phyloP scores from a whole-genome alignment of 345 rosid species.

The Triadica sebifera region DNA sequence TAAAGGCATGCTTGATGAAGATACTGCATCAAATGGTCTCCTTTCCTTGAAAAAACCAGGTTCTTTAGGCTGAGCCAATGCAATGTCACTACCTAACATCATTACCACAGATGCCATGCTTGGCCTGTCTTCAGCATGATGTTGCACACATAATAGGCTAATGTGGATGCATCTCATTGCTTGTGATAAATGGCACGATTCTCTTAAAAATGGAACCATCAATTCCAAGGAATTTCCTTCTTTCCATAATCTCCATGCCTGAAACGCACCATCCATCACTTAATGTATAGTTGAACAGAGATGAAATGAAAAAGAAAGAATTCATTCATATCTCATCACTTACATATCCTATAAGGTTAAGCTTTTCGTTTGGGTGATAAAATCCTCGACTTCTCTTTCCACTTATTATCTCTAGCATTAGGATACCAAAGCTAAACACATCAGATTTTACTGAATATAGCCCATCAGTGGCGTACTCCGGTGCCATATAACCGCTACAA shows the following conservation, averaged over 20 bases:
- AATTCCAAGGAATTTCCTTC: conserved; percentile 26
- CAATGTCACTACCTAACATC: conserved; percentile 30
- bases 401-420: conserved; percentile 15
- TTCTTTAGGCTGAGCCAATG: conserved; percentile 28
- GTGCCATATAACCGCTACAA: conserved; percentile 22
- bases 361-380: conserved; percentile 4
- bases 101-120: conserved; percentile 37
- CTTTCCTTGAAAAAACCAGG: conserved; percentile 25
- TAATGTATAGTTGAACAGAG: background rate
- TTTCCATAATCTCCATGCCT: conserved; percentile 36
- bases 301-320: background rate
- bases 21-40: background rate
- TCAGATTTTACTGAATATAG: conserved; percentile 21
- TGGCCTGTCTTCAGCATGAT: conserved; percentile 35
- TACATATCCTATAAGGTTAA: conserved; percentile 24
- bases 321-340: background rate
- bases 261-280: background rate
- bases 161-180: conserved; percentile 24
- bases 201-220: conserved; percentile 13
- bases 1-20: background rate
- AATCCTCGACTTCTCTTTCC: conserved; percentile 20
- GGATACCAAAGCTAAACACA: conserved; percentile 23
- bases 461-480: conserved; percentile 22
- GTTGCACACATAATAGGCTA: conserved; percentile 38
- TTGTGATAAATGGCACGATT: conserved; percentile 6